Conservation (phyloP, 1,284 basidiomycete species). For the Moesziomyces parantarcticus region DNA sequence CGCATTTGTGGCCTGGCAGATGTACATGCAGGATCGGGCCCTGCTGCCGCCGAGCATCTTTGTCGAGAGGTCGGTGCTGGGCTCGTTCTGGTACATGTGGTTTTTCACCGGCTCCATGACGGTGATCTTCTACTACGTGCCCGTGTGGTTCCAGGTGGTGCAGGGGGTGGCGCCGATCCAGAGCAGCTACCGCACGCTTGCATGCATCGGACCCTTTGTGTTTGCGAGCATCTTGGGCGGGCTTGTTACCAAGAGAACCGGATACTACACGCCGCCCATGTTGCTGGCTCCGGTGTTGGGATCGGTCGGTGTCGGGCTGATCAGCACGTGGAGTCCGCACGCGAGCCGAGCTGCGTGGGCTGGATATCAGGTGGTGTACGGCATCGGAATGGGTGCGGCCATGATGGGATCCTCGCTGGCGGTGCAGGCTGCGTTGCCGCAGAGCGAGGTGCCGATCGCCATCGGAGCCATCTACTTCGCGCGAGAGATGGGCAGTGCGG, state of each 20-base stretch:
- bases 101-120: conserved; percentile 17
- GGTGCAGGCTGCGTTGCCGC: conserved; percentile 24
- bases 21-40: conserved; percentile 12
- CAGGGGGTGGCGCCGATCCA: conserved; percentile 4
- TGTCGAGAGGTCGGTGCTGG: conserved; percentile 15
- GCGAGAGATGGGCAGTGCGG: conserved; percentile 27
- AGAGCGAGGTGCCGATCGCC: conserved; percentile 10
- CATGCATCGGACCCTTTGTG: conserved; percentile 15
- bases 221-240: conserved; percentile 13
- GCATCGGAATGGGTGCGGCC: conserved; percentile 22
- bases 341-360: conserved; percentile 13
- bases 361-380: conserved; percentile 30
- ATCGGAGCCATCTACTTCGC: conserved; percentile 29
- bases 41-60: conserved; percentile 19
- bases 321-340: conserved; percentile 11
- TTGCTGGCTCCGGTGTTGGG: conserved; percentile 17
- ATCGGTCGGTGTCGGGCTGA: conserved; percentile 18
- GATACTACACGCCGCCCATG: conserved; percentile 22
- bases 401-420: conserved; percentile 23
- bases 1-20: conserved; percentile 23
- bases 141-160: conserved; percentile 33
- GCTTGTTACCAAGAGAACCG: conserved; percentile 11
- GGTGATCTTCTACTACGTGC: conserved; percentile 33
- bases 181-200: conserved; percentile 20
- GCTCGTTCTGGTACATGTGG: conserved; percentile 24